phyloP scores from a whole-genome alignment of 2,329 filamentous ascomycete species.

The Fusarium devonianum region DNA sequence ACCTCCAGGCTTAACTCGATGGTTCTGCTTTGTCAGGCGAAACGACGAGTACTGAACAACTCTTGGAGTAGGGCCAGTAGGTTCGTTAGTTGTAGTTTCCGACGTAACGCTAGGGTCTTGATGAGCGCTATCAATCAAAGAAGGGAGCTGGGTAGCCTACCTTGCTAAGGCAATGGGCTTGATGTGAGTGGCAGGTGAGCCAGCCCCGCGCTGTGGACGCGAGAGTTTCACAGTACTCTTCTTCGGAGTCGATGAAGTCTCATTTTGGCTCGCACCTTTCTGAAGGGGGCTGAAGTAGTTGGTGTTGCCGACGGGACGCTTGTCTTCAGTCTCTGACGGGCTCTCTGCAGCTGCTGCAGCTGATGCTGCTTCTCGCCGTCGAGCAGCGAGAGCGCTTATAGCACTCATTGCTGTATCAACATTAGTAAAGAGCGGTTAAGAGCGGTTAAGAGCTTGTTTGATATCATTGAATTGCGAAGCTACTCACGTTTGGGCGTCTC shows the following conservation, averaged over 20 bases:
- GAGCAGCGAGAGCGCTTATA: constrained; percentile 49
- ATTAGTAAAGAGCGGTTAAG: too few species aligned
- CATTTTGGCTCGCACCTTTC: constrained; percentile 16
- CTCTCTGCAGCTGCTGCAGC: constrained; percentile 14
- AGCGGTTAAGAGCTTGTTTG: too few species aligned
- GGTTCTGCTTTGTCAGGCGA: constrained; percentile 54
- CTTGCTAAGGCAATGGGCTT: constrained; percentile 18
- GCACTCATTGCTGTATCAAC: constrained; percentile 42
- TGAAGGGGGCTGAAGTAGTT: constrained; percentile 45
- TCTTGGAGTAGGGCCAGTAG: constrained; percentile 4
- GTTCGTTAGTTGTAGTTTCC: constrained; percentile 3
- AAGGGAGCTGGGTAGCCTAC: constrained; percentile 14
- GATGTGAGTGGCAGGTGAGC: constrained; percentile 12
- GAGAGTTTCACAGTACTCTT: constrained; percentile 25
- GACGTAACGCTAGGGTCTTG: constrained; percentile 7
- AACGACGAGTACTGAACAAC: constrained; percentile 55
- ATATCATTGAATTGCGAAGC: not conserved
- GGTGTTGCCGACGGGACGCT: constrained; percentile 24
- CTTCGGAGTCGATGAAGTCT: constrained; percentile 23
- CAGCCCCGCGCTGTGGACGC: constrained; percentile 17
- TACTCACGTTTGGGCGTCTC: constrained; percentile 43
- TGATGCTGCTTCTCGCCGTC: constrained; percentile 39
- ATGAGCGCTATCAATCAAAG: constrained; percentile 5
- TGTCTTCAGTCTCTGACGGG: constrained; percentile 30
- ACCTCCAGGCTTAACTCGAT: constrained; percentile 50